A percentile compares a stretch with the other conserved stretches of the same genome.
Conservation (phyloP, 305 asterid species). For the Fraxinus xanthoxyloides region DNA sequence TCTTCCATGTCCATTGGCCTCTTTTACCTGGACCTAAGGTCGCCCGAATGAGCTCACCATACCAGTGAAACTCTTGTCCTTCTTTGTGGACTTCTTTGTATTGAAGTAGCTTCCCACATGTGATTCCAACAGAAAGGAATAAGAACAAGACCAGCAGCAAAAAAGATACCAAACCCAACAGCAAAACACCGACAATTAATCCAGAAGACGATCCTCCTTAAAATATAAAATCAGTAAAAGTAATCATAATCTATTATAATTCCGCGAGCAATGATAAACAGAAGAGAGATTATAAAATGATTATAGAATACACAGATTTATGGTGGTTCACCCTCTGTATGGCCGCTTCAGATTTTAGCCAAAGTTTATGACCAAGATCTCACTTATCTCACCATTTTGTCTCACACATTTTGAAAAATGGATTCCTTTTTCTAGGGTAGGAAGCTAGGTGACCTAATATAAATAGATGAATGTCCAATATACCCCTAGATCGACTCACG, state of each 20-base stretch:
- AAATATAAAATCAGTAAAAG: conserved; percentile 11
- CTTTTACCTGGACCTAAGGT: conserved; percentile 91
- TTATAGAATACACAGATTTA: background rate
- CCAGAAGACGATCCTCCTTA: conserved; percentile 72
- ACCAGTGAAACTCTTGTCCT: conserved; percentile 74
- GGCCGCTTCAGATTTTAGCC: background rate
- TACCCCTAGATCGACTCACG: background rate
- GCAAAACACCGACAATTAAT: conserved; percentile 58
- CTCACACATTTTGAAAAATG: background rate
- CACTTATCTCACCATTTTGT: background rate
- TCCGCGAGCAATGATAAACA: background rate
- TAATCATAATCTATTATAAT: background rate
- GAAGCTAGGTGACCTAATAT: background rate
- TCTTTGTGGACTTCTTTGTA: conserved; percentile 84
- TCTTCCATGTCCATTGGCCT: conserved; percentile 98
- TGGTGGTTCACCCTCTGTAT: background rate
- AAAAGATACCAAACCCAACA: conserved; percentile 56
- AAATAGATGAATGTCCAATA: background rate
- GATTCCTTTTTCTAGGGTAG: background rate
- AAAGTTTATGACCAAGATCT: background rate
- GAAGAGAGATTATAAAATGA: background rate
- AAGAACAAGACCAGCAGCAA: conserved; percentile 54
- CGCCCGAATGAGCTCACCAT: conserved; percentile 76
- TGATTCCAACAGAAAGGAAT: conserved; percentile 79
- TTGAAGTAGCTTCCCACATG: conserved; percentile 80